Conservation (phyloP, 2,329 filamentous ascomycete species). For the Plenodomus tracheiphilus region DNA sequence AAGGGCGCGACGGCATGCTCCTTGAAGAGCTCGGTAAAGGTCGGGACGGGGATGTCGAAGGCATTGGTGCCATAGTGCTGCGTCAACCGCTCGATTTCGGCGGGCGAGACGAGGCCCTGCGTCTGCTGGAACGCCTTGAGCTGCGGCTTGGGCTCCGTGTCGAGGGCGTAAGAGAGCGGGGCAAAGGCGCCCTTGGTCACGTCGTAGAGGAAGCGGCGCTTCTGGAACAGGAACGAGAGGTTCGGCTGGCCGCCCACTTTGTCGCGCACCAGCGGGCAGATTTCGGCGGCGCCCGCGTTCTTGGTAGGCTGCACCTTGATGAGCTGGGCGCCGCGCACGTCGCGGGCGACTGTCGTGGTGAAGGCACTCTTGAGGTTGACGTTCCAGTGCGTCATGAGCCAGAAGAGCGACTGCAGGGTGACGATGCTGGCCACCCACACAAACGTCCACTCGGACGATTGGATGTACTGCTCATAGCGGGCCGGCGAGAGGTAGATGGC, state of each 20-base stretch:
- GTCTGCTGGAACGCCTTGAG: constrained; percentile 79
- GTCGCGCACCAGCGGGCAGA: constrained; percentile 79
- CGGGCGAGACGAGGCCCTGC: constrained; percentile 71
- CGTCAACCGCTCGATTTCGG: constrained; percentile 78
- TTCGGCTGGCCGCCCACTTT: constrained; percentile 75
- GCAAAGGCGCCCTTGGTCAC: constrained; percentile 73
- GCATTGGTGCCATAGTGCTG: constrained; percentile 95
- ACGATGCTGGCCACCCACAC: constrained; percentile 89
- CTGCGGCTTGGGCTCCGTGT: constrained; percentile 78
- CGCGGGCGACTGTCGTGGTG: constrained; percentile 72
- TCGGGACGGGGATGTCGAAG: constrained; percentile 96
- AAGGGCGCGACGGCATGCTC: constrained; percentile 98
- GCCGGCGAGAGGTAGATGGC: constrained; percentile 81
- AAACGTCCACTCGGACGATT: constrained; percentile 96
- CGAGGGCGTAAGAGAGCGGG: constrained; percentile 81
- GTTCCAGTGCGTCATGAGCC: constrained; percentile 98
- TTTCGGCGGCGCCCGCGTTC: constrained; percentile 87
- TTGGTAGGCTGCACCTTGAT: constrained; percentile 92
- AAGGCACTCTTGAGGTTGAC: constrained; percentile 83
- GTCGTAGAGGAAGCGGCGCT: constrained; percentile 90
- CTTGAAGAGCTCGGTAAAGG: constrained; percentile 93
- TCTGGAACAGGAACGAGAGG: constrained; percentile 93
- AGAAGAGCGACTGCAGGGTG: constrained; percentile 83
- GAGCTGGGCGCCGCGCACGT: constrained; percentile 73
- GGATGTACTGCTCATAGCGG: constrained; percentile 87